phyloP scores from a whole-genome alignment of 78 protist genomes.

The Dictyostelium capitatum region DNA sequence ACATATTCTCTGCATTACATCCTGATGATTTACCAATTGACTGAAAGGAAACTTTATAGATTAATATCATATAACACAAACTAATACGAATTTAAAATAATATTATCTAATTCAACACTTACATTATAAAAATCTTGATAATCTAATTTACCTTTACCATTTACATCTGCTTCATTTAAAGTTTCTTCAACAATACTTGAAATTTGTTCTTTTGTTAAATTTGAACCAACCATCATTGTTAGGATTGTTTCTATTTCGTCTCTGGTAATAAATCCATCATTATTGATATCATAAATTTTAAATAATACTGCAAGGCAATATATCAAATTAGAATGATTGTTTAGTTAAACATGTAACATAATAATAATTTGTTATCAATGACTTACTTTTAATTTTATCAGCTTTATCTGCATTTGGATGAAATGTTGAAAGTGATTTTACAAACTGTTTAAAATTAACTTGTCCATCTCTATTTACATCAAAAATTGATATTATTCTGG shows the following conservation, averaged over 20 bases:
- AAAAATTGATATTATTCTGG: conserved; percentile 81
- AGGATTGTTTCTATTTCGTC: conserved; percentile 77
- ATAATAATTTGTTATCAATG: not conserved
- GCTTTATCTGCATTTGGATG: conserved; percentile 66
- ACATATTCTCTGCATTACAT: conserved; percentile 26
- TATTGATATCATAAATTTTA: conserved; percentile 78
- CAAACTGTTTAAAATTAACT: conserved; percentile 83
- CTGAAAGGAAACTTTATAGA: no score
- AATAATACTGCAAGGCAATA: conserved; percentile 60
- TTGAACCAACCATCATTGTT: conserved; percentile 84
- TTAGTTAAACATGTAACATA: not conserved
- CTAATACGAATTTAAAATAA: not conserved
- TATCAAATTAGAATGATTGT: not conserved
- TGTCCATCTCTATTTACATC: conserved; percentile 72
- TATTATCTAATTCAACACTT: not conserved
- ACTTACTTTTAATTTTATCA: conserved; percentile 80
- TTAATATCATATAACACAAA: no score
- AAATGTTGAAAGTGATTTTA: conserved; percentile 77
- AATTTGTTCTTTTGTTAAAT: conserved; percentile 63
- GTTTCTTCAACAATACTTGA: conserved; percentile 84
- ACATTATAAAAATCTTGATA: conserved; percentile 81
- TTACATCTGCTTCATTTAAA: conserved; percentile 79
- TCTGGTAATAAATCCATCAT: conserved; percentile 78
- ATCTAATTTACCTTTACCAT: conserved; percentile 76
- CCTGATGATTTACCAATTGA: conserved; percentile 1